Base-by-base conservation (phyloP, 2,329 filamentous ascomycete genomes). In the Aureobasidium sp. region DNA sequence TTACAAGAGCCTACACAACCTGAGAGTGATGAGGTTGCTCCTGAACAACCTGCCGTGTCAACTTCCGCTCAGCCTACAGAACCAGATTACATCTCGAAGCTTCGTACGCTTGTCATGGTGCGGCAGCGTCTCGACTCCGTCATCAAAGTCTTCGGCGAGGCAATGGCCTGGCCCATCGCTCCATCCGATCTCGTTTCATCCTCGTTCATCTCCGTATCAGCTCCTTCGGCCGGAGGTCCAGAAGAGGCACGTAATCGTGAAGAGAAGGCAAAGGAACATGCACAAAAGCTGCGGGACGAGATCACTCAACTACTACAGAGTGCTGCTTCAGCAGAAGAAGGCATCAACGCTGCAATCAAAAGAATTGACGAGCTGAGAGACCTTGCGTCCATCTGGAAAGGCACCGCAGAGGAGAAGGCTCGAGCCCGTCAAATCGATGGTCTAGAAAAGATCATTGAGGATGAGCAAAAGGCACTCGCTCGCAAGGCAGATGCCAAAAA, bases 351-450 rank as follows among this genome's bases (percentile, higher is more conserved):
- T 63, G 94, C 94, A 0, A 84, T 84, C 13, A 81, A 82, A 61
- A 81, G 90, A 48, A 86, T 97, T 15, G 87, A 91, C 70, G 85
- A 89, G 71, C 80, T 97, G 62, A 87, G 91, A 70, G 83, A 86
- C 65, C 76, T 97, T 66, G 85, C 86, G 4, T 77, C 77, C n/a
- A 86, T 99, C 26, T 99, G 94, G 92, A 93, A 89, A 72, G 92
- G 92, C n/a, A 97, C 94, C 2, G 88, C 90, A 0, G 94, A 99
- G 76, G 94, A 97, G 73, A 95, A 90, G 75, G 90, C 91, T 6
- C 81, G 94, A 59, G 77, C 78, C 10, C 89, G 85, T 69, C 92
- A 97, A 71, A 87, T 99, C 20, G 93, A 97, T 66, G 82, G 83
- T 57, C 74, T 99, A 68, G 85, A 86, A 37, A 91, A 86, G 77